Evolutionary conservation across 2,329 filamentous ascomycete species (phyloP), one percentile per base, ranked within the genome.

Genomic region (Coniochaeta prunicola): DNA sequence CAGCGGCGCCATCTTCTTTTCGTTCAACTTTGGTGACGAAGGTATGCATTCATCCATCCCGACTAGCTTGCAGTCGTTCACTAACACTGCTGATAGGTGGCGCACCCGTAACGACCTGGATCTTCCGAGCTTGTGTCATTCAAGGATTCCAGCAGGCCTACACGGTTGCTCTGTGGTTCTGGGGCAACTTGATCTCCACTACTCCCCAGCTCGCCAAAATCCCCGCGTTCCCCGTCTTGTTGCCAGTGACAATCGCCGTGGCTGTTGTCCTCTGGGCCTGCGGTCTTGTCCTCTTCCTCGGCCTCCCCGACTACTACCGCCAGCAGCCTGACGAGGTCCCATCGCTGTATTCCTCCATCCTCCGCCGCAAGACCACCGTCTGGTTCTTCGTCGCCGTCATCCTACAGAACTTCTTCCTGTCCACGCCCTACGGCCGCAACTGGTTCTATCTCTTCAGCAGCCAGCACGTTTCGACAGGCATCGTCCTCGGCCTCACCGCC

Each of bases 141-240:
- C 84, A 87, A 69, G 85, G 85, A 45, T 85, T 83, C 12, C 85
- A 88, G 67, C 84, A 87, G 67, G 74, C 84, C 59, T 88, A 87
- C 66, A 77, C 86, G 31, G 79, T 83, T 26, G 80, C 77, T 9
- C 75, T 88, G 8, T 88, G 85, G 85, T 86, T 81, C 66, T 88
- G 85, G 85, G 85, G 85, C 40, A 77, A 77, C 8, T 74, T 77
- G 61, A 73, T 85, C 57, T 78, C 36, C 55, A 64, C 72, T 0
- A 73, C 72, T 5, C 67, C 71, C 19, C 53, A 55, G 53, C 53
- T 55, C 17, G 71, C 72, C 30, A 28, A 54, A 33, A 74, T 66
- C 24, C 59, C 62, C 45, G 62, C 53, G 31, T 64, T 66, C 30
- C 65, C 71, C 53, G 58, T 59, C n/a, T 57, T 56, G 13, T 61